phyloP scores from a whole-genome alignment of 2,329 filamentous ascomycete genomes.

The Phialophora tarda region DNA sequence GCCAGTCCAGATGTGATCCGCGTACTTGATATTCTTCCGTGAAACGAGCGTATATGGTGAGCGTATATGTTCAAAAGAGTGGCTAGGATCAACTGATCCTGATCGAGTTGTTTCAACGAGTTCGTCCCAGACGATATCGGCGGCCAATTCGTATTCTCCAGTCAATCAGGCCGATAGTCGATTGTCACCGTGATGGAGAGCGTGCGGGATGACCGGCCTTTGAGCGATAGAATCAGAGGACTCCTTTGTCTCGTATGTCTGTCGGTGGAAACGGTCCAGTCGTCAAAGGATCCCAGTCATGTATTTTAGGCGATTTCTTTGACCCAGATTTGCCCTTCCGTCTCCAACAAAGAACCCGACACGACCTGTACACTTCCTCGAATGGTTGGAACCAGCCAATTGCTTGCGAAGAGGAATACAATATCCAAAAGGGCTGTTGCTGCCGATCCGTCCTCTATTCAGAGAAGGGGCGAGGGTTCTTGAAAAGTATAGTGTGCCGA shows the following conservation, averaged over 20 bases:
- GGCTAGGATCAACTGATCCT: constrained; percentile 38
- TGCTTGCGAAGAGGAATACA: constrained; percentile 30
- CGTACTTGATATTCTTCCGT: constrained; percentile 21
- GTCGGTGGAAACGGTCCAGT: constrained; percentile 13
- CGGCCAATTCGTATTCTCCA: constrained; percentile 8
- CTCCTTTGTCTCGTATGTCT: constrained; percentile 23
- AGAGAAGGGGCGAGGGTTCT: not conserved
- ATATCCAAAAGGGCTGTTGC: constrained; percentile 16
- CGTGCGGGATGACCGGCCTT: constrained; percentile 3
- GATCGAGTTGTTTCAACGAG: constrained; percentile 7
- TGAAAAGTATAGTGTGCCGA: constrained; percentile 1
- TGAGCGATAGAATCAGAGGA: not conserved
- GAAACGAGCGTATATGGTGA: constrained; percentile 36
- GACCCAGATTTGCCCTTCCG: constrained; percentile 26
- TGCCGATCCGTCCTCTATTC: not conserved
- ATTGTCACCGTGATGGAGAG: not conserved
- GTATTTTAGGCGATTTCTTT: constrained; percentile 28
- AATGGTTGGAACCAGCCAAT: constrained; percentile 36
- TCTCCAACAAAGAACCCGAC: constrained; percentile 29
- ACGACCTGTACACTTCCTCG: constrained; percentile 19
- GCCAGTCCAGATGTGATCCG: not conserved
- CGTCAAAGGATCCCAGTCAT: constrained; percentile 22
- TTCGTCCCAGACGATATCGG: constrained; percentile 21
- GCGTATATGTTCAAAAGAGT: constrained; percentile 37
- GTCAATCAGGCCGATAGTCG: constrained; percentile 5